These are phyloP conservation scores for Suhomyces atakaporum DNA, from an alignment of 1,139 yeast genomes.

Conservation along the genomic window DNA sequence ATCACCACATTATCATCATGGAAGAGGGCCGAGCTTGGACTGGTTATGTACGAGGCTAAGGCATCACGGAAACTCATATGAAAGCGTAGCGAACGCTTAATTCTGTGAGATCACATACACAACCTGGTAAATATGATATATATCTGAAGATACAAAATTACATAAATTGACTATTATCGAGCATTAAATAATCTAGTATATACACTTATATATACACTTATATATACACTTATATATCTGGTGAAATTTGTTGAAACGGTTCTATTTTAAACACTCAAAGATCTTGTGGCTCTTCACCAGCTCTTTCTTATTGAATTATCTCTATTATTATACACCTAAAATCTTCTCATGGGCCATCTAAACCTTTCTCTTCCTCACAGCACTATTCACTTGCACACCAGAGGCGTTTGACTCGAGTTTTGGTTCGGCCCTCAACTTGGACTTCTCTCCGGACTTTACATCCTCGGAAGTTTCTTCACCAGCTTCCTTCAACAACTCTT, in stretches of 20 bases:
- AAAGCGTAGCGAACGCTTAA: neutral
- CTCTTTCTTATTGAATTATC: neutral
- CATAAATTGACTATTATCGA: too few species aligned
- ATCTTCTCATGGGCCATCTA: neutral
- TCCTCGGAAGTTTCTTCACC: conserved; percentile 6
- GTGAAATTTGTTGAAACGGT: too few species aligned
- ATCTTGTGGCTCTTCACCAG: too few species aligned
- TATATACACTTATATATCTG: too few species aligned
- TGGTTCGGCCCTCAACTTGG: neutral
- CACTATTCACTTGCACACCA: conserved; percentile 9
- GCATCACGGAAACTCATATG: conserved; percentile 38
- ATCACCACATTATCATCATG: conserved; percentile 58
- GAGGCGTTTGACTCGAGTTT: conserved; percentile 2
- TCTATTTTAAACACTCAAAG: too few species aligned
- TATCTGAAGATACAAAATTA: too few species aligned
- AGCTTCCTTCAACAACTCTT: conserved; percentile 29
- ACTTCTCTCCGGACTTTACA: neutral
- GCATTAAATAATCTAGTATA: too few species aligned
- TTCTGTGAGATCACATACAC: too few species aligned
- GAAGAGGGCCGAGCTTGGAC: conserved; percentile 32
- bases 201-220: too few species aligned
- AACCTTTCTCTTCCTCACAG: conserved; percentile 19
- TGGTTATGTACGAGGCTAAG: conserved; percentile 35
- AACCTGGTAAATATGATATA: too few species aligned
- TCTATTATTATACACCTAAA: neutral